Evolutionary conservation across 148 eudicot genomes (phyloP).

Genomic region (Gaultheria prostrata): DNA sequence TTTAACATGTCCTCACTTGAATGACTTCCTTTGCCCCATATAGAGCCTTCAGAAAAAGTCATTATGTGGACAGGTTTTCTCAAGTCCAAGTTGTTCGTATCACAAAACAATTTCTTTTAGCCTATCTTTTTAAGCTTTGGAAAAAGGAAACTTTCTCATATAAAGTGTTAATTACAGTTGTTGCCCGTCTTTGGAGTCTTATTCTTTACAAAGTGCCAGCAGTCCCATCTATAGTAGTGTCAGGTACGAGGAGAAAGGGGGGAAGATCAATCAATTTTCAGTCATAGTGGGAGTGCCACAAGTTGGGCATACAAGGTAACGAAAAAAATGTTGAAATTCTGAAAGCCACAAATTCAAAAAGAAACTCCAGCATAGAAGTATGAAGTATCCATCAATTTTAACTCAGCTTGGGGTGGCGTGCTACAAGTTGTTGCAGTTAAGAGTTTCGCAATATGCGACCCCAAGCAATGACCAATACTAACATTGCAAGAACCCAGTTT

Average conservation of each 20-base stretch:
- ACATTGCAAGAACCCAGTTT: neutral
- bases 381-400: neutral
- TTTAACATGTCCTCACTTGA: neutral
- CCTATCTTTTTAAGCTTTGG: neutral
- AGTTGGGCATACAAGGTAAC: neutral
- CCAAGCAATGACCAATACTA: neutral
- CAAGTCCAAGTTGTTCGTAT: neutral
- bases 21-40: neutral
- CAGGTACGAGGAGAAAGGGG: too few relatives aligned
- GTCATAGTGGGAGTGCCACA: neutral
- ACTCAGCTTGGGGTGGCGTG: neutral
- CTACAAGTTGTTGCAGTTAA: neutral
- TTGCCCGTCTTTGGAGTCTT: neutral
- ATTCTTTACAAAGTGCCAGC: neutral
- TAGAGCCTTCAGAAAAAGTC: neutral
- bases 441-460: neutral
- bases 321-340: neutral
- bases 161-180: neutral
- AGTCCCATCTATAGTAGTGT: neutral
- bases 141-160: neutral
- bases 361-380: neutral
- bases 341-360: neutral
- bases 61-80: neutral
- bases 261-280: neutral
- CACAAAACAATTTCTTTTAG: neutral